Conservation (phyloP, 345 rosid species). For the Citrus glauca region DNA sequence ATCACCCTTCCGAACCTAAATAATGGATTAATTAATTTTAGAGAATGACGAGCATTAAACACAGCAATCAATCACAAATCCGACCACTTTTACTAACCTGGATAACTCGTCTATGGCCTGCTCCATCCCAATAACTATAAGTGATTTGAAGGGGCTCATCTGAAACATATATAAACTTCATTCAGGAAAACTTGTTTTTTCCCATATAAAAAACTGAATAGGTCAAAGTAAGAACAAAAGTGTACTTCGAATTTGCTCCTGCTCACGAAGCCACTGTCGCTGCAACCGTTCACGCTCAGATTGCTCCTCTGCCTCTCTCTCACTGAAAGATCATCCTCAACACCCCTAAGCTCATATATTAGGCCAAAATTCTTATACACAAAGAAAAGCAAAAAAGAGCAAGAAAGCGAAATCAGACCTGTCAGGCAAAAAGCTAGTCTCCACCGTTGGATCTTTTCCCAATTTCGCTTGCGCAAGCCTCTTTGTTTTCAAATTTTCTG, state of each 20-base stretch:
- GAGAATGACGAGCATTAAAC: neutral
- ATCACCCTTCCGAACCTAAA: slow-evolving; percentile 86
- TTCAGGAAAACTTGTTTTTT: slow-evolving; percentile 14
- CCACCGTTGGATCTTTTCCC: slow-evolving; percentile 96
- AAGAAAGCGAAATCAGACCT: slow-evolving; percentile 50
- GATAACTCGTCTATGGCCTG: slow-evolving; percentile 91
- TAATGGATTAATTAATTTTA: neutral
- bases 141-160: slow-evolving; percentile 96
- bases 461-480: slow-evolving; percentile 50
- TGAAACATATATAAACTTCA: slow-evolving; percentile 25
- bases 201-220: neutral
- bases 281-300: slow-evolving; percentile 96
- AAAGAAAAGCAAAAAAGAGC: neutral
- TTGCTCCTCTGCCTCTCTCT: slow-evolving; percentile 98
- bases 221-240: neutral
- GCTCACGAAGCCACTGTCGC: slow-evolving; percentile 83
- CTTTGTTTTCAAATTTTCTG: slow-evolving; percentile 39
- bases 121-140: slow-evolving; percentile 99
- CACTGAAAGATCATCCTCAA: slow-evolving; percentile 93
- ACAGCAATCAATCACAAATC: slow-evolving; percentile 6
- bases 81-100: slow-evolving; percentile 47
- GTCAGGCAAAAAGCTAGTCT: slow-evolving; percentile 96
- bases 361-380: slow-evolving; percentile 26
- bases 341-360: slow-evolving; percentile 59
- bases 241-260: slow-evolving; percentile 87